These are phyloP conservation scores for Penicillium rolfsii DNA, from an alignment of 2,329 filamentous ascomycete genomes.

Conservation along the genomic window DNA sequence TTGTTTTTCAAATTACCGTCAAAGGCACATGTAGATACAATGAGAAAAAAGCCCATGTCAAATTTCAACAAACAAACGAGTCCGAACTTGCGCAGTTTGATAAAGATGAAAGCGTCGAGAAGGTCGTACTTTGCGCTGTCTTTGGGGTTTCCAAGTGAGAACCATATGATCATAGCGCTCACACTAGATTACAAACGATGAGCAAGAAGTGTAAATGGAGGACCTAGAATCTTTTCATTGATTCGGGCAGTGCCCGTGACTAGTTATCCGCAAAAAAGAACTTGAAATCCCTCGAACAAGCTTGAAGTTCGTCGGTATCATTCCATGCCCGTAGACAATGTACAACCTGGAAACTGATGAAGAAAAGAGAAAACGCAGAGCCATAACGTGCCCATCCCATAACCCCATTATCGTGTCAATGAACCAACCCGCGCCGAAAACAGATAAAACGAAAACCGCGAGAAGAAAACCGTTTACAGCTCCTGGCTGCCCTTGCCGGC, in stretches of 20 bases:
- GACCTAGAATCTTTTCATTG: slow-evolving; percentile 34
- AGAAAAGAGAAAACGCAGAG: slow-evolving; percentile 57
- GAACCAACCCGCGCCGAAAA: slow-evolving; percentile 75
- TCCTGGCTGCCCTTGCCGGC: slow-evolving; percentile 93
- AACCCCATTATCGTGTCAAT: slow-evolving; percentile 74
- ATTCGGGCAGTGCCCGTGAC: slow-evolving; percentile 23
- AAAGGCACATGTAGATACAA: slow-evolving; percentile 10
- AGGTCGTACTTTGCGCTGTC: neutral
- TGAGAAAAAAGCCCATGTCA: neutral
- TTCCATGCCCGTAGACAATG: slow-evolving; percentile 62
- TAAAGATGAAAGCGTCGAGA: neutral
- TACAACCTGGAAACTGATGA: slow-evolving; percentile 58
- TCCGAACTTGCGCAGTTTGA: neutral
- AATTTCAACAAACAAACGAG: neutral
- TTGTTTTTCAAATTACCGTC: slow-evolving; percentile 8
- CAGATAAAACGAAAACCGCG: slow-evolving; percentile 41
- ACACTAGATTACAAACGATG: neutral
- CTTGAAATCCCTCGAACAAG: slow-evolving; percentile 38
- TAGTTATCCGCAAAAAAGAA: slow-evolving; percentile 28
- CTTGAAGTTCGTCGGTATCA: slow-evolving; percentile 44
- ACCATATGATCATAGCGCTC: neutral
- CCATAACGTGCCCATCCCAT: slow-evolving; percentile 63
- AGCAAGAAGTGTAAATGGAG: slow-evolving; percentile 11
- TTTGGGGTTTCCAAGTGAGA: neutral
- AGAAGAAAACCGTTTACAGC: slow-evolving; percentile 70